phyloP scores from a whole-genome alignment of 164 flowering plant species.

The Sextonia rubra region DNA sequence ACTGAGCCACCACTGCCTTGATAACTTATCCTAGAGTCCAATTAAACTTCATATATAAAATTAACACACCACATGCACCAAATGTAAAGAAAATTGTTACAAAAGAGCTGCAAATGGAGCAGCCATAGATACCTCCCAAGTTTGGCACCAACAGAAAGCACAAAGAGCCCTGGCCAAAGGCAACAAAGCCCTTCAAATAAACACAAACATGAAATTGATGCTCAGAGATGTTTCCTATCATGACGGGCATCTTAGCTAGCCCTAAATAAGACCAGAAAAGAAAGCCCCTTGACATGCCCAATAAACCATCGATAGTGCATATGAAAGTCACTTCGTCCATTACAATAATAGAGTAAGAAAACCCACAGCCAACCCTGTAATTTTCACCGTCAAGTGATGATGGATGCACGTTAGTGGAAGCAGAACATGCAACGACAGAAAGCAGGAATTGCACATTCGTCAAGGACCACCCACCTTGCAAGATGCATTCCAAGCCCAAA shows the following conservation, averaged over 20 bases:
- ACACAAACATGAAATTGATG: constrained; percentile 10
- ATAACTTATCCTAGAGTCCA: too few species aligned
- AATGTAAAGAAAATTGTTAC: too few species aligned
- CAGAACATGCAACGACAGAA: constrained; percentile 25
- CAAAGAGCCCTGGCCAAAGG: too few species aligned
- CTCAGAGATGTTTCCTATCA: background rate
- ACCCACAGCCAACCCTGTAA: constrained; percentile 8
- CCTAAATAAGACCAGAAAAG: background rate
- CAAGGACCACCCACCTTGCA: background rate
- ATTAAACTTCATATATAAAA: too few species aligned
- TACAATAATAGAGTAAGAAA: constrained; percentile 22
- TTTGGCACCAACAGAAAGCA: too few species aligned
- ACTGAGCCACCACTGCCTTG: too few species aligned
- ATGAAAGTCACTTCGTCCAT: constrained; percentile 27
- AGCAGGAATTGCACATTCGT: constrained; percentile 10
- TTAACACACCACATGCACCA: too few species aligned
- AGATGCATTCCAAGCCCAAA: background rate
- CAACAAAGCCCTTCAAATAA: background rate
- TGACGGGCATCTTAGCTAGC: background rate
- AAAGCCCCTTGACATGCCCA: constrained; percentile 16
- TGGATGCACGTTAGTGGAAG: constrained; percentile 28
- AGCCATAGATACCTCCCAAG: too few species aligned
- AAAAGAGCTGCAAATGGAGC: too few species aligned
- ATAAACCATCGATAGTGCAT: constrained; percentile 25
- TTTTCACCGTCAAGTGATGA: constrained; percentile 1